phyloP scores from a whole-genome alignment of 202 grass and related monocot genomes.

The Bolboschoenoplectus hybrid region DNA sequence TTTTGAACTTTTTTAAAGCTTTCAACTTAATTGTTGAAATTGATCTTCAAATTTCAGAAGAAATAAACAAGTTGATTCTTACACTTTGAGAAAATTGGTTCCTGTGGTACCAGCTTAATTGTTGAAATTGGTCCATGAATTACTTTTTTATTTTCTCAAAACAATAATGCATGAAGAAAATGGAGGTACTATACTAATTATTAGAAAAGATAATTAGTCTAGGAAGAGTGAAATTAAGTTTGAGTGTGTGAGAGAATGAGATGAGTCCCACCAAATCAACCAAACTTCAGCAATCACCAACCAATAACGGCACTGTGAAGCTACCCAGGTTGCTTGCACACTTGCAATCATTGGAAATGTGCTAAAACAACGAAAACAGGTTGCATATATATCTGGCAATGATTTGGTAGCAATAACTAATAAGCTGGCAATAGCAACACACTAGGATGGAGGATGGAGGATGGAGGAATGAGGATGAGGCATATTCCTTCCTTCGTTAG shows the following conservation, averaged over 20 bases:
- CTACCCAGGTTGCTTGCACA: slow-evolving; percentile 33
- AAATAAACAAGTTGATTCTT: too few relatives aligned
- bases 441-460: neutral
- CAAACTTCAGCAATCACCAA: slow-evolving; percentile 15
- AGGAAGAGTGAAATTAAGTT: neutral
- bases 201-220: neutral
- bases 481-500: slow-evolving; percentile 30
- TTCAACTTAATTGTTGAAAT: too few relatives aligned
- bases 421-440: neutral
- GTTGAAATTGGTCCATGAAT: too few relatives aligned
- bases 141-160: too few relatives aligned
- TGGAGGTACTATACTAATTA: neutral
- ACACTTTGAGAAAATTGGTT: too few relatives aligned
- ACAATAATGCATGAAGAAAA: too few relatives aligned
- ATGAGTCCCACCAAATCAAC: slow-evolving; percentile 34
- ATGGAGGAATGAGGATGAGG: neutral
- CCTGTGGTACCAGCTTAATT: too few relatives aligned
- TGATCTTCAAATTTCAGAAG: too few relatives aligned
- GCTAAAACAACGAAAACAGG: neutral
- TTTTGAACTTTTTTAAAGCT: too few relatives aligned
- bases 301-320: slow-evolving; percentile 36
- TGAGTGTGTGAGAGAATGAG: neutral
- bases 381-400: slow-evolving; percentile 16
- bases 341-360: slow-evolving; percentile 38
- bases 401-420: slow-evolving; percentile 21